Base-by-base conservation (phyloP, 2,329 filamentous ascomycete genomes). In the Aspergillus piperis region DNA sequence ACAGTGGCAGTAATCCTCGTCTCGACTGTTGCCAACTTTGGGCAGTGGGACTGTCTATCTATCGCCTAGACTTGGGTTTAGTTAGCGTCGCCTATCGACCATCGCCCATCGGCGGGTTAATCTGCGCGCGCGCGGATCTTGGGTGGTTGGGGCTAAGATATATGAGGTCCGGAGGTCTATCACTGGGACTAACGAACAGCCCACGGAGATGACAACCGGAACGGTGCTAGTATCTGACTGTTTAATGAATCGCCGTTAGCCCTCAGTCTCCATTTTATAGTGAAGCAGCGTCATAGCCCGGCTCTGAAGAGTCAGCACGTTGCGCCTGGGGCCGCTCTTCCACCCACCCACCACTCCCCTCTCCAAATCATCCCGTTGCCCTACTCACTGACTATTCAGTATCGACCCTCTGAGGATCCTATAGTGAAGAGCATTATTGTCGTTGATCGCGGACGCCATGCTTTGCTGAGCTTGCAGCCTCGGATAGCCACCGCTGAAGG, bases 181-280 rank as follows among this genome's bases (percentile, higher is more conserved):
- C 54, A 49, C 25, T 54, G 44, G 21, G 52, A 49, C 41, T 52
- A 21, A 27, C 38, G 30, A 23, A 54, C 47, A 25, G 49, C 3
- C 51, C 41, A 59, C 62, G 62, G 62, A 62, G 59, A 62, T 62
- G 50, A 57, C 53, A 44, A 54, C 62, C 50, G 30, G 57, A 60
- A 50, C 19, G 42, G 62, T 62, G 57, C 38, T 62, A 60, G 62
- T 8, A 49, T 38, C 47, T 41, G 44, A 54, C 54, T 17, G 44
- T 44, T 49, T 41, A 54, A 48, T 55, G 41, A 55, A 55, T 55
- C 53, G 39, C 41, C 41, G 53, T 55, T 41, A 19, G 23, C 25
- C 10, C 10, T 36, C 36, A 17, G 39, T 47, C 39, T 44, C 53
- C 53, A 47, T 36, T 17, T 55, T 47, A 50, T 50, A 50, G 47